Base-by-base conservation (phyloP, 345 rosid genomes). In the Hibiscus syriacus region DNA sequence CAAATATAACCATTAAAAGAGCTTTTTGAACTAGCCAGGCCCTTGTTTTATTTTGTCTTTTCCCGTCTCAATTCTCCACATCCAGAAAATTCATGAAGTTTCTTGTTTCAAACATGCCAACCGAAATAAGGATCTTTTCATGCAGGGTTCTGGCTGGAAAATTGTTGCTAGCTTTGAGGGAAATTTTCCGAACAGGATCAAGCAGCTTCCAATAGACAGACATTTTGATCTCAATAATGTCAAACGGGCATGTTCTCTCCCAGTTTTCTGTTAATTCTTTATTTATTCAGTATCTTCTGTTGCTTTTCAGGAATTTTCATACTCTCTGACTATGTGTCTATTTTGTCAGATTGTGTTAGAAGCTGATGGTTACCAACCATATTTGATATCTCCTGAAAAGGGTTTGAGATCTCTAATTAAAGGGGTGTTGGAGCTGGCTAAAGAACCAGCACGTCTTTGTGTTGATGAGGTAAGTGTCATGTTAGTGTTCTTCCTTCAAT, bases 161-260 rank as follows among this genome's bases (percentile, higher is more conserved):
- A 82, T 94, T 79, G 99, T 94, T 77, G 93, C 93, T 13, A 89
- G 96, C 79, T 94, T 94, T 76, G 99, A 94, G 78, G 99, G 99
- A 10, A 92, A 71, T 83, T 91, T 94, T 64, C 99, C 99, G 29
- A 91, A 74, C 68, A 86, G 98, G 70, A 87, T 94, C 74, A 94
- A 94, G 89, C 93, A 92, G 76, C 96, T 94, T 32, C 99, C 99
- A 22, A 71, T 95, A 75, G 99, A 95, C 56, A 92, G 89, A 73
- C 95, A 95, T 81, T 95, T 95, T 79, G 97, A 95, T 76, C 72
- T 95, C 70, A 86, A 83, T 52, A 92, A 95, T 76, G 90, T 95
- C 38, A 77, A 77, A 60, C 54, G 80, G 71, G 80, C 72, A 69
- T 57, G 63, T 69, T 29, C 27, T 56, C 9, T 69, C 43, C 60